Conservation (phyloP, 2,329 filamentous ascomycete genomes). For the Penicillium rolfsii region DNA sequence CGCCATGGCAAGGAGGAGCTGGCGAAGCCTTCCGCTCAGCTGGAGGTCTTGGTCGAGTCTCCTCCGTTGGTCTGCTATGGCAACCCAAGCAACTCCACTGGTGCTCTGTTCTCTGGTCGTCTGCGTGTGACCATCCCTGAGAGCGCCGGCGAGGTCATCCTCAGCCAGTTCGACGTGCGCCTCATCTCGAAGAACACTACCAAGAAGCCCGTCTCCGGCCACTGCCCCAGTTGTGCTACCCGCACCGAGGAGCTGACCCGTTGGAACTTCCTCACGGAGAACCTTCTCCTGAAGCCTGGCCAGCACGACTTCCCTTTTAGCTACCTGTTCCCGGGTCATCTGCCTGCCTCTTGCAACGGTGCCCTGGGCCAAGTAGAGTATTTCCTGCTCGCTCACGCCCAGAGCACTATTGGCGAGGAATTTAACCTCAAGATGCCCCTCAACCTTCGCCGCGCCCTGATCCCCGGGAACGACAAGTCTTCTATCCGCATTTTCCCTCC, state of each 20-base stretch:
- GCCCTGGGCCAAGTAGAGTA: slow-evolving; percentile 76
- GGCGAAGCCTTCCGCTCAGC: slow-evolving; percentile 51
- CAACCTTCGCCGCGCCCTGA: slow-evolving; percentile 76
- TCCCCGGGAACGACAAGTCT: slow-evolving; percentile 79
- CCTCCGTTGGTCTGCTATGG: slow-evolving; percentile 86
- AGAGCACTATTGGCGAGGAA: slow-evolving; percentile 62
- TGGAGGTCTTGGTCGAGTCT: slow-evolving; percentile 74
- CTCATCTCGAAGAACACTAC: slow-evolving; percentile 72
- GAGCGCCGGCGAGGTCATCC: slow-evolving; percentile 58
- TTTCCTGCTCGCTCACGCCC: slow-evolving; percentile 70
- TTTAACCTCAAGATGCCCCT: slow-evolving; percentile 70
- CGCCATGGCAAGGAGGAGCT: slow-evolving; percentile 34
- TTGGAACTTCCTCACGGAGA: slow-evolving; percentile 73
- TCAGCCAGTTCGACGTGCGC: slow-evolving; percentile 73
- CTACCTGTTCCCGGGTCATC: slow-evolving; percentile 77
- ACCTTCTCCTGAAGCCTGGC: slow-evolving; percentile 52
- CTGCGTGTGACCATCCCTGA: slow-evolving; percentile 74
- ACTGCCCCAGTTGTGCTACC: slow-evolving; percentile 76
- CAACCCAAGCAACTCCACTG: slow-evolving; percentile 71
- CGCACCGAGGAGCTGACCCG: slow-evolving; percentile 73
- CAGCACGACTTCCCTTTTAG: slow-evolving; percentile 86
- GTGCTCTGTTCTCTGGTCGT: slow-evolving; percentile 83
- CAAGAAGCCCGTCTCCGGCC: slow-evolving; percentile 77
- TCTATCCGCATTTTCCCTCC: slow-evolving; percentile 94
- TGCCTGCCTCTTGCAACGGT: slow-evolving; percentile 82